These are phyloP conservation scores for Calonectria henricotiae DNA, from an alignment of 2,329 filamentous ascomycete species.

Conservation along the genomic window DNA sequence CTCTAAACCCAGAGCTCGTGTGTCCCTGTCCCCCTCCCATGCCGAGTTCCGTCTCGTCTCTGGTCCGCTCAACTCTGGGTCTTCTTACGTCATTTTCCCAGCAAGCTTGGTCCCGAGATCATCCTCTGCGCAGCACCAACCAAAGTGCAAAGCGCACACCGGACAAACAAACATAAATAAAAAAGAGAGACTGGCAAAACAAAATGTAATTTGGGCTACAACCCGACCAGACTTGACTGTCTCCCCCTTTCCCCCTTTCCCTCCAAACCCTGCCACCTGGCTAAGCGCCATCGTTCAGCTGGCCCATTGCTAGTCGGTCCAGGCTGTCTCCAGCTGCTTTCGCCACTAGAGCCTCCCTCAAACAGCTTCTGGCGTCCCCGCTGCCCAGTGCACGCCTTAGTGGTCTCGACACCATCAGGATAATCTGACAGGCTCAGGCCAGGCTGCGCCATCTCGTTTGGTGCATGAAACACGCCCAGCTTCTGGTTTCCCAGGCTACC, in stretches of 20 bases:
- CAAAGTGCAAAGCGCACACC: not conserved
- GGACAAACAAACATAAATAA: not conserved
- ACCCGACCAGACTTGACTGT: not conserved
- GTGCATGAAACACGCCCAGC: slow-evolving; percentile 17
- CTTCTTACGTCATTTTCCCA: slow-evolving; percentile 12
- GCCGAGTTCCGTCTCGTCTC: slow-evolving; percentile 14
- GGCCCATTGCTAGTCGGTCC: not conserved
- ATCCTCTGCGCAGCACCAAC: not conserved
- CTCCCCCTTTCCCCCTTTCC: not conserved
- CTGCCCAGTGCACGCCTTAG: slow-evolving; percentile 1
- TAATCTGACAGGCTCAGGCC: slow-evolving; percentile 12
- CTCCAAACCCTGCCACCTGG: not conserved
- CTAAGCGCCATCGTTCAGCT: slow-evolving; percentile 10
- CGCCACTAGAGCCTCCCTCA: slow-evolving; percentile 6
- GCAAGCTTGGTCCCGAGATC: not conserved
- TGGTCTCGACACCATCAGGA: slow-evolving; percentile 7
- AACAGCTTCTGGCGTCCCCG: slow-evolving; percentile 9
- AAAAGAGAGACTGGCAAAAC: not conserved
- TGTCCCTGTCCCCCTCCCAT: not conserved
- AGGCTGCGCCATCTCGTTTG: slow-evolving; percentile 6
- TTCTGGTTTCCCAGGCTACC: slow-evolving; percentile 8
- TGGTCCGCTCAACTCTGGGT: not conserved
- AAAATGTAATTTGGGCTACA: not conserved
- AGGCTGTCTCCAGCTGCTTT: not conserved
- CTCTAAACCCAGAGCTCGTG: slow-evolving; percentile 7